phyloP scores from a whole-genome alignment of 2,329 filamentous ascomycete species.

The Colletotrichum brevisporum region DNA sequence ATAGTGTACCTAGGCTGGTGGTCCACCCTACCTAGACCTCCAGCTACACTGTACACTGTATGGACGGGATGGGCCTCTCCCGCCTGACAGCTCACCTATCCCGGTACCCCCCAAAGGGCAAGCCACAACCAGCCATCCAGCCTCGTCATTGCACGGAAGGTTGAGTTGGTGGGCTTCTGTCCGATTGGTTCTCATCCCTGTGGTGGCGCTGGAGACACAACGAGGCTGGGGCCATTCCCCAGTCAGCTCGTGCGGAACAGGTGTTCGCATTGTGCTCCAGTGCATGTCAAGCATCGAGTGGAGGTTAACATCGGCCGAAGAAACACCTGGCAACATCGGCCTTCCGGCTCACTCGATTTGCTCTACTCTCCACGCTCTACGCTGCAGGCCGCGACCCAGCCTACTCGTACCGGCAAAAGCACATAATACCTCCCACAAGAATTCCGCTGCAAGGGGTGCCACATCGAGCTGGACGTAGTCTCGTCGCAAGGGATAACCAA shows the following conservation, averaged over 20 bases:
- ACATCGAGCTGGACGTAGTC: conserved; percentile 6
- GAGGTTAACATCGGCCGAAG: conserved; percentile 32
- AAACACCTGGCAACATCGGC: conserved; percentile 38
- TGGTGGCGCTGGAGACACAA: conserved; percentile 17
- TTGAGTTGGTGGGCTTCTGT: conserved; percentile 3
- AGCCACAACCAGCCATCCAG: conserved; percentile 36
- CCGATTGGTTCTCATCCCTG: not conserved
- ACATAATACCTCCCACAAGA: not conserved
- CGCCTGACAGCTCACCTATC: no score
- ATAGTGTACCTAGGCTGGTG: no score
- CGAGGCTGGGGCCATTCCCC: conserved; percentile 32
- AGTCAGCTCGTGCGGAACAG: conserved; percentile 8
- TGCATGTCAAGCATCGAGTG: conserved; percentile 23
- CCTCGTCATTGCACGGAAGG: conserved; percentile 31
- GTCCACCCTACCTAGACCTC: no score
- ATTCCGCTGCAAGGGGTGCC: conserved; percentile 14
- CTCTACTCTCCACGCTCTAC: not conserved
- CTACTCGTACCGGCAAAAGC: not conserved
- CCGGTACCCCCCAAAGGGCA: not conserved
- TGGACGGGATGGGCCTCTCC: no score
- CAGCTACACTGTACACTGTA: no score
- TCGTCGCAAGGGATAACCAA: conserved; percentile 12
- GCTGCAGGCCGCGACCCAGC: conserved; percentile 1
- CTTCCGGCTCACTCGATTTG: conserved; percentile 1
- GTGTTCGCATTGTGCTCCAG: conserved; percentile 8